A percentile compares a stretch with the other conserved stretches of the same genome.
phyloP scores from a whole-genome alignment of 1,284 basidiomycete genomes.

The Leccinum griseonigrum region DNA sequence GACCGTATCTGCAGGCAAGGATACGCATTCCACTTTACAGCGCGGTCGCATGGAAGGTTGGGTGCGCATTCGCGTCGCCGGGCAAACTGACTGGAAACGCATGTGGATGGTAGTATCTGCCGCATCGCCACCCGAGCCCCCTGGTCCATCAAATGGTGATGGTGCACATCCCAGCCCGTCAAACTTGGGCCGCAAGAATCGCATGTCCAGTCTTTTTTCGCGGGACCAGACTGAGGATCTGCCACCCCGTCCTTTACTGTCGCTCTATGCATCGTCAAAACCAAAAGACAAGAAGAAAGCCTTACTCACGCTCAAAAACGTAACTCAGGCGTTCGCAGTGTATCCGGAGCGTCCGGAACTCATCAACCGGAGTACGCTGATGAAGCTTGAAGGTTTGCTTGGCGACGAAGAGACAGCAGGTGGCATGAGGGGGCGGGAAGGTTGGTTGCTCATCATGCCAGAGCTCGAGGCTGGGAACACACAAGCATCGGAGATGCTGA shows the following conservation, averaged over 20 bases:
- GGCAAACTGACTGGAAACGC: slow-evolving; percentile 94
- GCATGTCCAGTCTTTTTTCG: slow-evolving; percentile 69
- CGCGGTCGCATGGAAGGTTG: slow-evolving; percentile 88
- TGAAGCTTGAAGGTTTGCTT: slow-evolving; percentile 84
- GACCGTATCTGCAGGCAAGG: slow-evolving; percentile 49
- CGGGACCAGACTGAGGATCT: slow-evolving; percentile 37
- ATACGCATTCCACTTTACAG: slow-evolving; percentile 62
- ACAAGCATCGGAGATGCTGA: slow-evolving; percentile 78
- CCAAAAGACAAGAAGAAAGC: slow-evolving; percentile 70
- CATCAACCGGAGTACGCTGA: slow-evolving; percentile 81
- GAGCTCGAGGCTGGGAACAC: slow-evolving; percentile 55
- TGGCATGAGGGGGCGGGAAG: slow-evolving; percentile 62
- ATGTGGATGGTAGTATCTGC: slow-evolving; percentile 83
- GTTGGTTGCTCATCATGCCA: slow-evolving; percentile 88
- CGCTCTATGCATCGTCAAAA: slow-evolving; percentile 60
- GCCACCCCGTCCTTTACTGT: slow-evolving; percentile 38
- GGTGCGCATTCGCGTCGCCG: slow-evolving; percentile 89
- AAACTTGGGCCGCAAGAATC: slow-evolving; percentile 46
- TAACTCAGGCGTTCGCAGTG: slow-evolving; percentile 81
- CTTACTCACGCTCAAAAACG: slow-evolving; percentile 52
- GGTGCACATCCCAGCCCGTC: slow-evolving; percentile 11
- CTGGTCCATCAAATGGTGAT: slow-evolving; percentile 13
- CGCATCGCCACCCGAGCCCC: slow-evolving; percentile 31
- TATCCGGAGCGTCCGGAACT: slow-evolving; percentile 95
- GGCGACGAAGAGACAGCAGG: slow-evolving; percentile 74